Percentiles rank a stretch among this genome's conserved stretches.
Conservation (phyloP, 306 rosid genomes). For the Clitoria ternatea region DNA sequence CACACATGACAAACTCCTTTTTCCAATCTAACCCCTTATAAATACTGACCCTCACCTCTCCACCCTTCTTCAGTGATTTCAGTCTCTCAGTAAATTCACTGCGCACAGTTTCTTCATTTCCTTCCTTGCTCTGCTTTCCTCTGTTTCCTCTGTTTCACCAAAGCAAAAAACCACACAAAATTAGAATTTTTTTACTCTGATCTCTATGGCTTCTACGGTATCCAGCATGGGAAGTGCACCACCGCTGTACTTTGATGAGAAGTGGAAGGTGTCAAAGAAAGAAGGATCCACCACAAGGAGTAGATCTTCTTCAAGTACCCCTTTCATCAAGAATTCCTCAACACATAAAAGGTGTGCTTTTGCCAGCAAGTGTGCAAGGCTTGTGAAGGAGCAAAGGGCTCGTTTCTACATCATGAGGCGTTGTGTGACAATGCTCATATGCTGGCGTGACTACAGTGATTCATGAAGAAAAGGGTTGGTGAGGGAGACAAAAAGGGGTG, state of each 20-base stretch:
- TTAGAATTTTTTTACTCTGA: background rate
- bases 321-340: constrained; percentile 50
- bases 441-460: constrained; percentile 85
- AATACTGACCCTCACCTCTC: constrained; percentile 32
- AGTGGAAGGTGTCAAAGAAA: constrained; percentile 84
- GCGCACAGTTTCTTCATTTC: background rate
- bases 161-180: background rate
- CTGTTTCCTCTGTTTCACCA: background rate
- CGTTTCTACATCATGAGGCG: constrained; percentile 89
- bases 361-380: constrained; percentile 68
- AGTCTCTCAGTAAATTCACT: constrained; percentile 30
- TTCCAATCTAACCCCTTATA: constrained; percentile 48
- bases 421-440: constrained; percentile 82
- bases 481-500: background rate
- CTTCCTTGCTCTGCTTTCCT: background rate
- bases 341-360: constrained; percentile 58
- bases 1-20: constrained; percentile 38
- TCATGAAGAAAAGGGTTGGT: constrained; percentile 28
- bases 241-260: constrained; percentile 71
- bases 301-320: constrained; percentile 39
- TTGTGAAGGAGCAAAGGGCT: constrained; percentile 87
- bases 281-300: constrained; percentile 56
- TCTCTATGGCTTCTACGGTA: constrained; percentile 42
- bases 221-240: constrained; percentile 20
- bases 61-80: constrained; percentile 11